These are phyloP conservation scores for Wickerhamomyces silvicola DNA, from an alignment of 805 yeast species.

Conservation along the genomic window DNA sequence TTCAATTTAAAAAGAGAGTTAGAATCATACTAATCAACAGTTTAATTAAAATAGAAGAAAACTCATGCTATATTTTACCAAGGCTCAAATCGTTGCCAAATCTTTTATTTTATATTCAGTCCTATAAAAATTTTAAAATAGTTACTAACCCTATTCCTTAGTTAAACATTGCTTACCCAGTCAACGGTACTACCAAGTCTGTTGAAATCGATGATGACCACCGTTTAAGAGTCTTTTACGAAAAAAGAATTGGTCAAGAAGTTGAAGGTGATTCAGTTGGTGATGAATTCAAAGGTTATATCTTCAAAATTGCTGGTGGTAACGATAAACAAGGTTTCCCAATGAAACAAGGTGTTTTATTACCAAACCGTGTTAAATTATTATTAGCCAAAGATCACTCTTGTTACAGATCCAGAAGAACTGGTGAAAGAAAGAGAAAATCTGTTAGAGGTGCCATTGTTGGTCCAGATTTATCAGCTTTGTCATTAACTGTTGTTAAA, in stretches of 20 bases:
- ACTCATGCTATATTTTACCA: too few relatives aligned
- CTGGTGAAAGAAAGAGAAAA: slow-evolving; percentile 99
- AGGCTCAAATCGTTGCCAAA: too few relatives aligned
- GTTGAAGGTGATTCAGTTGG: slow-evolving; percentile 98
- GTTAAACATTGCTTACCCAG: slow-evolving; percentile 99
- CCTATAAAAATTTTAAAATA: too few relatives aligned
- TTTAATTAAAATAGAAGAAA: too few relatives aligned
- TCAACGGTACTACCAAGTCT: slow-evolving; percentile 99
- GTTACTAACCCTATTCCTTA: too few relatives aligned
- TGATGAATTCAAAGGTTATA: slow-evolving; percentile 98
- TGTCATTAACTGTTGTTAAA: slow-evolving; percentile 89
- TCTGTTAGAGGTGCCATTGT: slow-evolving; percentile 98
- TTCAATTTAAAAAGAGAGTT: too few relatives aligned
- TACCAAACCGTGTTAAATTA: slow-evolving; percentile 97
- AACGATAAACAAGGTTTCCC: slow-evolving; percentile 99
- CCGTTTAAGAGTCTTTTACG: slow-evolving; percentile 97
- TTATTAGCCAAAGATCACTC: slow-evolving; percentile 88
- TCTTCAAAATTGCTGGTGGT: slow-evolving; percentile 99
- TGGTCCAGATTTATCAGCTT: slow-evolving; percentile 91
- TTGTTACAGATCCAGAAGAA: slow-evolving; percentile 98
- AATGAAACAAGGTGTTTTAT: slow-evolving; percentile 99
- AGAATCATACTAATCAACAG: too few relatives aligned
- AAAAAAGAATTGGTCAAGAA: slow-evolving; percentile 99
- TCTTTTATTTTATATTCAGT: too few relatives aligned
- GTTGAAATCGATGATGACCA: slow-evolving; percentile 98